These are phyloP conservation scores for Pseudevernia furfuracea DNA, from an alignment of 495 filamentous ascomycete species.

Conservation along the genomic window DNA sequence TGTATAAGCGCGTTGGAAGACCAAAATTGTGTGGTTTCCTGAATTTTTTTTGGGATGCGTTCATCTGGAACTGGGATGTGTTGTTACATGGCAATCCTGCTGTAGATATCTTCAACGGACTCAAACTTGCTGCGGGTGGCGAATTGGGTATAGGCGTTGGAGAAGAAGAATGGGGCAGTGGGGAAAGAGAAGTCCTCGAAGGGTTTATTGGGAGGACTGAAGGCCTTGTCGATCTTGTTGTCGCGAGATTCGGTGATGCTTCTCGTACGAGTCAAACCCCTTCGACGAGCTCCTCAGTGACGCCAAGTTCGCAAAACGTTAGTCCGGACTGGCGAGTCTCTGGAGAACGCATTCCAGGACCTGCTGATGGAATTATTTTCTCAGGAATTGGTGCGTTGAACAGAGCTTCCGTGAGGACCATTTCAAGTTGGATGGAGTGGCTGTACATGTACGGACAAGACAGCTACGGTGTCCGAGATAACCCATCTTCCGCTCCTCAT, in stretches of 20 bases:
- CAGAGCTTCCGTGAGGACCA: slow-evolving; percentile 52
- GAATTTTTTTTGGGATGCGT: slow-evolving; percentile 75
- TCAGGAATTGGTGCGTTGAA: slow-evolving; percentile 64
- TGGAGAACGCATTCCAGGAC: slow-evolving; percentile 21
- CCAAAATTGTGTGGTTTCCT: slow-evolving; percentile 56
- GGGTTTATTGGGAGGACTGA: slow-evolving; percentile 58
- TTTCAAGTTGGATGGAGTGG: slow-evolving; percentile 78
- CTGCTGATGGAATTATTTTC: slow-evolving; percentile 77
- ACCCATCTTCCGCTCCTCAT: slow-evolving; percentile 51
- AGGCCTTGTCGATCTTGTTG: slow-evolving; percentile 74
- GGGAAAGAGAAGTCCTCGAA: slow-evolving; percentile 84
- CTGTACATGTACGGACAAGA: slow-evolving; percentile 68
- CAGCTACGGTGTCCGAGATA: slow-evolving; percentile 74
- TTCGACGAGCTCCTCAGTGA: slow-evolving; percentile 13
- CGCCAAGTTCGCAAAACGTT: not conserved
- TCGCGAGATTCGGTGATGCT: slow-evolving; percentile 71
- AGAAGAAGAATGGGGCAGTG: slow-evolving; percentile 87
- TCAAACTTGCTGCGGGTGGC: slow-evolving; percentile 85
- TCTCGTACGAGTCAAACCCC: slow-evolving; percentile 16
- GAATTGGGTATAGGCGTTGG: slow-evolving; percentile 91
- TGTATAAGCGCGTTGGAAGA: slow-evolving; percentile 56
- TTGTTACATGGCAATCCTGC: slow-evolving; percentile 83
- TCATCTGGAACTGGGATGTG: slow-evolving; percentile 78
- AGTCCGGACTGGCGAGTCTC: slow-evolving; percentile 5
- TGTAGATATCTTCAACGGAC: slow-evolving; percentile 66